A percentile compares a stretch with the other conserved stretches of the same genome.
Conservation (phyloP, 768 basidiomycete genomes). For the Thelephora ganbajun region DNA sequence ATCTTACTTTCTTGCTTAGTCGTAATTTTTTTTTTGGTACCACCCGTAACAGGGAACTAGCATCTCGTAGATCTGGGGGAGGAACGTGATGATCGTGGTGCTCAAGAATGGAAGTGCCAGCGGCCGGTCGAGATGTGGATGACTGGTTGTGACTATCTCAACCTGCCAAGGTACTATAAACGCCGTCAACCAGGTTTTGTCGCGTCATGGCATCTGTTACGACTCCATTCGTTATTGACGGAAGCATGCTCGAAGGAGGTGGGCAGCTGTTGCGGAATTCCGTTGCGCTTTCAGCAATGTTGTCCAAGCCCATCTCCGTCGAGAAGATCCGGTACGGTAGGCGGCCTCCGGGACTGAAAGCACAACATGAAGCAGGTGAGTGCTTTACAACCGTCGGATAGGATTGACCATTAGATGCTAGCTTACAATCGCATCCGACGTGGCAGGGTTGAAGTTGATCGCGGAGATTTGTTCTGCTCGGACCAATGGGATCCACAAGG, state of each 20-base stretch:
- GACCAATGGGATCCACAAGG: constrained; percentile 39
- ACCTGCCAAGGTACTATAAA: background rate
- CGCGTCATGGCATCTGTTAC: background rate
- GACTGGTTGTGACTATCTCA: no score
- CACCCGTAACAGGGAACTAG: no score
- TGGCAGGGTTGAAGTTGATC: constrained; percentile 48
- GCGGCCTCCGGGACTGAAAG: constrained; percentile 49
- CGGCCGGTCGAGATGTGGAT: no score
- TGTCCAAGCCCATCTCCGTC: constrained; percentile 45
- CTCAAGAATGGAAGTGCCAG: no score
- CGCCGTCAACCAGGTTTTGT: background rate
- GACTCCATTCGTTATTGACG: constrained; percentile 21
- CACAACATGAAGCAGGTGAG: constrained; percentile 59
- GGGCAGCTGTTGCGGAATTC: constrained; percentile 66
- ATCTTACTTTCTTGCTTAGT: no score
- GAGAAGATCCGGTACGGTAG: constrained; percentile 46
- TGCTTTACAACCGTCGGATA: background rate
- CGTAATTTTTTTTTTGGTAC: no score
- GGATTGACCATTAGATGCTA: background rate
- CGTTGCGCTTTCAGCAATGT: constrained; percentile 48
- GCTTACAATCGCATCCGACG: background rate
- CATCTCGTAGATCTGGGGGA: no score
- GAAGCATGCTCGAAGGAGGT: constrained; percentile 37
- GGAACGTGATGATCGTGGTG: no score
- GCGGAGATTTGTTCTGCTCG: constrained; percentile 43